Evolutionary conservation across 1,139 yeast genomes (phyloP).

Genomic region (Diutina rugosa): DNA sequence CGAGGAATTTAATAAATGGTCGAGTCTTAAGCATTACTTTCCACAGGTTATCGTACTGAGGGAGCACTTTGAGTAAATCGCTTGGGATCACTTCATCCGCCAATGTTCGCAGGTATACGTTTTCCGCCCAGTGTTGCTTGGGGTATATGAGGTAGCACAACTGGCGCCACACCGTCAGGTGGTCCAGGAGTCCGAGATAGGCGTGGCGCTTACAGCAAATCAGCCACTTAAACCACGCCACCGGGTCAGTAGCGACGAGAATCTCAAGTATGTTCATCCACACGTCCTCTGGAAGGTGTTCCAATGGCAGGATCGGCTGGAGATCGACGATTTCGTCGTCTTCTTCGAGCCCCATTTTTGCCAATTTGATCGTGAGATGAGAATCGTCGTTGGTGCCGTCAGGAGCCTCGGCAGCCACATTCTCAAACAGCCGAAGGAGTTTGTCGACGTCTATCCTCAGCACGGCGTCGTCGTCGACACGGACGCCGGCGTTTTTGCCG

Average conservation of each 20-base stretch:
- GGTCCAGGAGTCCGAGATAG: conserved; percentile 43
- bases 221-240: conserved; percentile 56
- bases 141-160: conserved; percentile 46
- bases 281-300: conserved; percentile 53
- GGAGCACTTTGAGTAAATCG: conserved; percentile 29
- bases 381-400: conserved; percentile 10
- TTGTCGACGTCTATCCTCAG: conserved; percentile 24
- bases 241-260: conserved; percentile 39
- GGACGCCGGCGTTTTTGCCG: conserved; percentile 18
- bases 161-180: conserved; percentile 38
- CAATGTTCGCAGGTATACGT: conserved; percentile 7
- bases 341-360: conserved; percentile 17
- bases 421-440: conserved; percentile 19
- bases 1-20: conserved; percentile 70
- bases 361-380: conserved; percentile 16
- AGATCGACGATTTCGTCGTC: conserved; percentile 16
- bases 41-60: conserved; percentile 41
- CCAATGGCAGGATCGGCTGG: conserved; percentile 41
- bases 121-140: conserved; percentile 11
- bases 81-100: conserved; percentile 23
- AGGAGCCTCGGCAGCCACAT: conserved; percentile 17
- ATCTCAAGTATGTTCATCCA: conserved; percentile 40
- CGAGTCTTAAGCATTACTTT: conserved; percentile 31
- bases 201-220: conserved; percentile 52
- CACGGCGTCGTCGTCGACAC: conserved; percentile 19